Evolutionary conservation across 306 rosid species (phyloP).

Genomic region (Quercus glauca): DNA sequence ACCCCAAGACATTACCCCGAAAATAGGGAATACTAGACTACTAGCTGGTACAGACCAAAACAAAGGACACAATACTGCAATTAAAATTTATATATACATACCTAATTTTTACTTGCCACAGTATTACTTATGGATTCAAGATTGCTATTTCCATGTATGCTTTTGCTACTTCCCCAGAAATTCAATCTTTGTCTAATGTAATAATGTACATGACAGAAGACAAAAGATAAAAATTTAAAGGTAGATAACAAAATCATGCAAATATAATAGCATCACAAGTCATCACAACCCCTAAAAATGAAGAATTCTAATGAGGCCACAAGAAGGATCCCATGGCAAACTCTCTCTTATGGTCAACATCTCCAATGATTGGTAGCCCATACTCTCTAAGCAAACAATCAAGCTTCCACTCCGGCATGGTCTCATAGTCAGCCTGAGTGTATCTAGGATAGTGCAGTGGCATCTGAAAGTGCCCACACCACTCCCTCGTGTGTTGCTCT

Average conservation of each 20-base stretch:
- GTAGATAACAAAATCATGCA: background rate
- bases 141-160: too few relatives aligned
- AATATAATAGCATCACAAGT: background rate
- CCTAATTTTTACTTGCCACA: too few relatives aligned
- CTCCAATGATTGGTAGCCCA: constrained; percentile 51
- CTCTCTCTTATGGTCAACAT: constrained; percentile 46
- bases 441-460: constrained; percentile 71
- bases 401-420: constrained; percentile 69
- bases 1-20: too few relatives aligned
- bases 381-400: constrained; percentile 63
- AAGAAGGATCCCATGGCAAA: constrained; percentile 69
- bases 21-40: too few relatives aligned
- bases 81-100: too few relatives aligned
- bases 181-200: too few relatives aligned
- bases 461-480: constrained; percentile 49
- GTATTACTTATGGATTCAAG: too few relatives aligned
- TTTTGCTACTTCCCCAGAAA: too few relatives aligned
- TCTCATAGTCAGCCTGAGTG: constrained; percentile 52
- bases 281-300: background rate
- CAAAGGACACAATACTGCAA: too few relatives aligned
- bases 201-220: too few relatives aligned
- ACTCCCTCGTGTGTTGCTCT: background rate
- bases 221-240: background rate
- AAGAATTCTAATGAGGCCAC: constrained; percentile 32
- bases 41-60: too few relatives aligned